Conservation (phyloP, 2,329 filamentous ascomycete genomes). For the Didymella exigua region DNA sequence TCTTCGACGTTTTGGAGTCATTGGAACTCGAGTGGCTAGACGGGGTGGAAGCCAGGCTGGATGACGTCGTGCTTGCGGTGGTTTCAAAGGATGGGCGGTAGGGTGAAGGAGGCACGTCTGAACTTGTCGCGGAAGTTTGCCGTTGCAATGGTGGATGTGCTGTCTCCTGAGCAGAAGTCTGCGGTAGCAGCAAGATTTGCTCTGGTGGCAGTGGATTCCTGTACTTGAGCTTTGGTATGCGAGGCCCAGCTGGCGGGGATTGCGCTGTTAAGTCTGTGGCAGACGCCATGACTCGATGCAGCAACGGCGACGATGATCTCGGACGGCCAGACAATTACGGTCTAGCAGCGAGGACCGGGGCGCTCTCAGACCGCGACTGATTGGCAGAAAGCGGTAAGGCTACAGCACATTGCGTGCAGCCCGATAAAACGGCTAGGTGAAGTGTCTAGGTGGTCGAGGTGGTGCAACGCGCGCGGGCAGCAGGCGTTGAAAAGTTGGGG, state of each 20-base stretch:
- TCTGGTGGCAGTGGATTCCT: slow-evolving; percentile 39
- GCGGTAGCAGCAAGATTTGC: slow-evolving; percentile 20
- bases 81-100: slow-evolving; percentile 26
- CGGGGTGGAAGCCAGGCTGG: slow-evolving; percentile 41
- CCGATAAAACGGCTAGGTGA: slow-evolving; percentile 18
- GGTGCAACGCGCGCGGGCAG: not conserved
- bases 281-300: slow-evolving; percentile 33
- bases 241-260: slow-evolving; percentile 27
- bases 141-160: slow-evolving; percentile 14
- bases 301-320: slow-evolving; percentile 36
- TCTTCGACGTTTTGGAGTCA: slow-evolving; percentile 39
- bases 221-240: slow-evolving; percentile 45
- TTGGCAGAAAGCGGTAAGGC: slow-evolving; percentile 24
- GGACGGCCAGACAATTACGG: slow-evolving; percentile 26
- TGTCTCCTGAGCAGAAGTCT: slow-evolving; percentile 7
- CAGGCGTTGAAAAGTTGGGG: slow-evolving; percentile 1
- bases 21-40: slow-evolving; percentile 35
- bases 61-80: slow-evolving; percentile 30
- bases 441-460: slow-evolving; percentile 4
- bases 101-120: slow-evolving; percentile 8
- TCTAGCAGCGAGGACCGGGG: slow-evolving; percentile 24
- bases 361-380: slow-evolving; percentile 21
- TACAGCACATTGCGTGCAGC: slow-evolving; percentile 27
- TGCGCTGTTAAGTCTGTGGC: slow-evolving; percentile 35
- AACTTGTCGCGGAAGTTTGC: slow-evolving; percentile 10